Evolutionary conservation across 2,329 filamentous ascomycete genomes (phyloP), one percentile per base, ranked within the genome.

Genomic region (Mariannaea elegans): DNA sequence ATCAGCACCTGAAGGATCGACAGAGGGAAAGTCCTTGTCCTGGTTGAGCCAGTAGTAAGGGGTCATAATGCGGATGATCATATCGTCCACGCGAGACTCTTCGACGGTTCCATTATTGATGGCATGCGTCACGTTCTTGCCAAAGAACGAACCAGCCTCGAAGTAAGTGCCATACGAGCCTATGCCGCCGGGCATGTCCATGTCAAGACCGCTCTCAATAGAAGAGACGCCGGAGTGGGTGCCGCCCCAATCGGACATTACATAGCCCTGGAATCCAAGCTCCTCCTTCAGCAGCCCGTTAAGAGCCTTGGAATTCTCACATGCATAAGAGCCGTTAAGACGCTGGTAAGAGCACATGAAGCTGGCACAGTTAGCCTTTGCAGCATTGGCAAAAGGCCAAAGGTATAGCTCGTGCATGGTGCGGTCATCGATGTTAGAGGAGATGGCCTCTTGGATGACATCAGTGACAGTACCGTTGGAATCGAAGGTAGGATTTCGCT

Each of bases 401-500:
- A 75, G 73, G 65, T 76, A 75, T 1, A 75, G 65, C 65, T 88
- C 87, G 67, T 88, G 86, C 58, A 88, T 76, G 8, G 86, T 85
- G 7, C 85, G 76, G 71, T 89, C 87, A 52, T 87, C 84, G 13
- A 86, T 80, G 65, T 87, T 86, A 19, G 71, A 59, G 4, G 71
- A 75, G n/a, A 76, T 8, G 6, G 74, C 68, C 60, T 75, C 72
- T n/a, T 60, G 44, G 9, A 59, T 42, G n/a, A 72, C 63, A 16
- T 69, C 68, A 9, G 60, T 68, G 2, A 67, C 2, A 5, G 68
- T 70, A 16, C 71, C 72, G 12, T 73, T 68, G 36, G 60, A 16
- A 14, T 65, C 61, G 42, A 52, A 72, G 1, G 57, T 62, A 7
- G 71, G 72, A 65, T 73, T 75, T 23, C 74, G 68, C 66, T 69